A percentile compares a stretch with the other conserved stretches of the same genome.
Evolutionary conservation across 257 asterid genomes (phyloP).

Genomic region (Solanum ossicruentum): DNA sequence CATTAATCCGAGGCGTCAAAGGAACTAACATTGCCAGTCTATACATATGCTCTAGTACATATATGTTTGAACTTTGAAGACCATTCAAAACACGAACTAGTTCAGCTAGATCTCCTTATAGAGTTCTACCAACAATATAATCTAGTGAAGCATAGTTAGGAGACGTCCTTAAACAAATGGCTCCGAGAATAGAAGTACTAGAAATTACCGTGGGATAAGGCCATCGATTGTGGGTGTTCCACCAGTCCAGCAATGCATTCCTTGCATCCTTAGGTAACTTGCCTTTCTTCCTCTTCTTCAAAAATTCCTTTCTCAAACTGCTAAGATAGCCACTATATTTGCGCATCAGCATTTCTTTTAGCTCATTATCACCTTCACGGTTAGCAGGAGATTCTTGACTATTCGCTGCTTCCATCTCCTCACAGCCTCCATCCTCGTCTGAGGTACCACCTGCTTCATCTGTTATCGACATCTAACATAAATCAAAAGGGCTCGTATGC

Average conservation of each 20-base stretch:
- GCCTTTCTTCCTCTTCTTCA: slow-evolving; percentile 63
- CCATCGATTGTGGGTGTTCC: slow-evolving; percentile 78
- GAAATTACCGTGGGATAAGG: slow-evolving; percentile 79
- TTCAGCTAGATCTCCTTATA: background rate
- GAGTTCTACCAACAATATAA: background rate
- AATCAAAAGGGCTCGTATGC: background rate
- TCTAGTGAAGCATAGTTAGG: background rate
- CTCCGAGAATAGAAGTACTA: background rate
- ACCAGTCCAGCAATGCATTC: slow-evolving; percentile 57
- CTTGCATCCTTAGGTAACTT: slow-evolving; percentile 61
- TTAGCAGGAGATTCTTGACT: slow-evolving; percentile 13
- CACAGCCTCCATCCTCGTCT: slow-evolving; percentile 30
- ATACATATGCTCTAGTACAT: background rate
- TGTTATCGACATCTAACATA: background rate
- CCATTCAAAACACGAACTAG: background rate
- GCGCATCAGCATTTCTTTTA: slow-evolving; percentile 57
- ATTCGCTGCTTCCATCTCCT: slow-evolving; percentile 21
- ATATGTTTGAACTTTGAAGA: background rate
- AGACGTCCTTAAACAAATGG: background rate
- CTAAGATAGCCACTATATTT: slow-evolving; percentile 72
- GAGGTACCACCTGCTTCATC: slow-evolving; percentile 37
- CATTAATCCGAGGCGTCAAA: background rate
- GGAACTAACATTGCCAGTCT: background rate
- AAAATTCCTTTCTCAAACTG: slow-evolving; percentile 49
- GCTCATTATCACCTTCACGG: slow-evolving; percentile 22